Percentiles rank a stretch among this genome's conserved stretches.
Evolutionary conservation across 1,284 basidiomycete genomes (phyloP).

Genomic region (Termitomyces sp.): DNA sequence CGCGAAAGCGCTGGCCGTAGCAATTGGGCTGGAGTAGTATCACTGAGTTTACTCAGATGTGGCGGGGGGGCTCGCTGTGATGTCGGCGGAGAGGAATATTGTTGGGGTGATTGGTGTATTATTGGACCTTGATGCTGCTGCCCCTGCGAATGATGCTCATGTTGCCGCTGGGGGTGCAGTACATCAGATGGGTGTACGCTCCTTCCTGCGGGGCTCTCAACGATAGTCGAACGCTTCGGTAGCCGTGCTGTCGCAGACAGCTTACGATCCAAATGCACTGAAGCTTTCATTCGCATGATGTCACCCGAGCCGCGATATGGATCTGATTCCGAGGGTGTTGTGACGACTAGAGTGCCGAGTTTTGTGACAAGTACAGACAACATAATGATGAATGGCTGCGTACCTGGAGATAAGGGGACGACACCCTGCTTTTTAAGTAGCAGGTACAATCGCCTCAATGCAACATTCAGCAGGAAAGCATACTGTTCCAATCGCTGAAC

Average conservation of each 20-base stretch:
- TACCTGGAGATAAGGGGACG: conserved; percentile 74
- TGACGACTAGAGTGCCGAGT: conserved; percentile 23
- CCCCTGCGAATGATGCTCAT: conserved; percentile 30
- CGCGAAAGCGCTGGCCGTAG: conserved; percentile 74
- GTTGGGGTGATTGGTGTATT: conserved; percentile 20
- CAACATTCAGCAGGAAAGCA: conserved; percentile 94
- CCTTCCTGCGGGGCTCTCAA: conserved; percentile 92
- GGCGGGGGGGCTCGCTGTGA: conserved; percentile 21
- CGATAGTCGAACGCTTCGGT: conserved; percentile 91
- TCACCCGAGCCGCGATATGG: conserved; percentile 84
- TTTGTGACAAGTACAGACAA: conserved; percentile 9
- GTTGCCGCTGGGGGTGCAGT: conserved; percentile 34
- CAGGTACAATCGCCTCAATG: conserved; percentile 86
- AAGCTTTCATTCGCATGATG: conserved; percentile 88
- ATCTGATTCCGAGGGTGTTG: conserved; percentile 45
- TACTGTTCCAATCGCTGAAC: conserved; percentile 97
- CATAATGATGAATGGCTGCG: conserved; percentile 22
- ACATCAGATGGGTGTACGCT: conserved; percentile 68
- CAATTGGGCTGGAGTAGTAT: conserved; percentile 37
- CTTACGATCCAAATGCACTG: conserved; percentile 89
- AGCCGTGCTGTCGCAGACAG: conserved; percentile 87
- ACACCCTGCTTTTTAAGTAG: conserved; percentile 90
- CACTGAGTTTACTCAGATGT: conserved; percentile 25
- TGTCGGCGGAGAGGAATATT: conserved; percentile 27
- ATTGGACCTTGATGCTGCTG: conserved; percentile 27